Evolutionary conservation across 495 filamentous ascomycete species (phyloP), one percentile per base, ranked within the genome.

Genomic region (Talaromyces nanjingensis): DNA sequence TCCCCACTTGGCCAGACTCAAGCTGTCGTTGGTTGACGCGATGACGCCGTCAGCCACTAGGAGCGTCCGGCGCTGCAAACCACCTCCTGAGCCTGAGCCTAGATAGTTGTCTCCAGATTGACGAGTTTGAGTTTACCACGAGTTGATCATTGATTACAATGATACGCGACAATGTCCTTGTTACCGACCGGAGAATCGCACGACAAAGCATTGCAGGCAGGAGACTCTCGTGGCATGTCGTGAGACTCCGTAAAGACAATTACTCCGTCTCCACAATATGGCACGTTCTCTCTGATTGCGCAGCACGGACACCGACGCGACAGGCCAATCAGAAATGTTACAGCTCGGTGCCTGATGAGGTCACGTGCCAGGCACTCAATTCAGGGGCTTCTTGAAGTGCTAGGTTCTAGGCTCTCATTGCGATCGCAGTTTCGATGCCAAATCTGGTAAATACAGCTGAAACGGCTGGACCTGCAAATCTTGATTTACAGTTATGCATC

Each of bases 31-130:
- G 60, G 60, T 42, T 54, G 29, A 37, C n/a, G 18, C 9, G 45
- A 62, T 20, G 20, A 49, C 47, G 47, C 60, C 47, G 60, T 18
- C 45, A 18, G 45, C 22, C 60, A 62, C 60, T 62, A 62, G 45
- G 29, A 29, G 9, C n/a, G 59, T 52, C 59, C 59, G 45, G 45
- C 27, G 8, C 60, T 54, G 27, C 27, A 34, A 33, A 42, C 34
- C 20, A 24, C 33, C 59, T 61, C 59, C 34, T 61, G 34, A 61
- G 34, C 58, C 58, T 27, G 27, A 27, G 25, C 25, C 27, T 45
- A 29, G 53, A n/a, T 39, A 42, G 53, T 27, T 56, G 20, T 27
- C 24, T 56, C 22, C 12, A 14, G 53, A 49, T 56, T 42, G 33
- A 42, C 37, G 14, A 42, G 37, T 42, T 42, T 42, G 37, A 42